Base-by-base conservation (phyloP, 2,329 filamentous ascomycete species). In the Fusarium miscanthi region DNA sequence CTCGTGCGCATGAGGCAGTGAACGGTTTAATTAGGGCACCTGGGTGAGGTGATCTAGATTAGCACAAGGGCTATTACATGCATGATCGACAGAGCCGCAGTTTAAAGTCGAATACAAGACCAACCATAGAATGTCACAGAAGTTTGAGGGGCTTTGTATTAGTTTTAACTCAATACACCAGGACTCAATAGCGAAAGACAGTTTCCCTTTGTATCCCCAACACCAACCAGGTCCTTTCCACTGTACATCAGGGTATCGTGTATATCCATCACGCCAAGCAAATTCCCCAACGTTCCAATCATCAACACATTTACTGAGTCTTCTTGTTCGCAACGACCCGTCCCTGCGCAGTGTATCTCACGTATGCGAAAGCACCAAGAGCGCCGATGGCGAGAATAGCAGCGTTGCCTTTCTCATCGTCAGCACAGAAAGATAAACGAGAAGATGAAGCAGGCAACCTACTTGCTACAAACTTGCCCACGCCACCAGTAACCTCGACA, bases 381-480 rank as follows among this genome's bases (percentile, higher is more conserved):
- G 79, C 76, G 7, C 79, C 81, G 42, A 84, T 69, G 3, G 71
- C 66, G n/a, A 81, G 46, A 35, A 83, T 72, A 19, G 81, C 78
- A 42, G 81, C 74, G 54, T 84, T 84, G 51, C 82, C 82, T 84
- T 33, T 42, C 0, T 9, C 14, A 8, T 46, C 0, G 45, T 73
- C 33, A 67, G 46, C 5, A 46, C 4, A 33, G 2, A 2, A 13
- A 19, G 37, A 4, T 4, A 16, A 12, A 54, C 14, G 7, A 10
- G 6, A 3, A 52, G 1, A 17, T 5, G 23, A 19, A 27, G 19
- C 14, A 25, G 8, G 19, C 13, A 25, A 35, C 81, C 69, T 75
- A 84, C 83, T 78, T 10, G 80, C 63, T 41, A 84, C 57, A 65
- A 84, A 84, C 59, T 82, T 83, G 66, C 81, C 79, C 33, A 83